Conservation (phyloP, 75 land plant genomes). For the Ceratopteris richardii region DNA sequence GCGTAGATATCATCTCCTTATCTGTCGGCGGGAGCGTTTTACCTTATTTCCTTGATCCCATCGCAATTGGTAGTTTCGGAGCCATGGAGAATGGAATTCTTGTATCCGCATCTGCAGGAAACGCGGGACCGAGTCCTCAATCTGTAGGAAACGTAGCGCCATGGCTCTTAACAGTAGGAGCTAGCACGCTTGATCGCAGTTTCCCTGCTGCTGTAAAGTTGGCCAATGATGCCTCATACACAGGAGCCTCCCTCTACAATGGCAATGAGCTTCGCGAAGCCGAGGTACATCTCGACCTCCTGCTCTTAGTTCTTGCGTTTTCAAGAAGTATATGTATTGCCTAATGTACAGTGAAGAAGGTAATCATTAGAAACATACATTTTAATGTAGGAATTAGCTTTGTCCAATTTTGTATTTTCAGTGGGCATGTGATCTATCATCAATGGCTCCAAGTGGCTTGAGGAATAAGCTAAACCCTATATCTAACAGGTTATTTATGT, state of each 20-base stretch:
- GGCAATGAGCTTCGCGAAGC: slow-evolving; percentile 17
- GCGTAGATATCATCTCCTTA: slow-evolving; percentile 42
- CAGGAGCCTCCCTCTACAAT: slow-evolving; percentile 29
- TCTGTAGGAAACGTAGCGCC: slow-evolving; percentile 35
- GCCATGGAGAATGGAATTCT: slow-evolving; percentile 35
- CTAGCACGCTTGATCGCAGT: slow-evolving; percentile 44
- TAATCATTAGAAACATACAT: no score
- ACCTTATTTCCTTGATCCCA: slow-evolving; percentile 26
- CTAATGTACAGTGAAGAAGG: no score
- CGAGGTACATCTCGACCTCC: no score
- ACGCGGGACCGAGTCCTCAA: slow-evolving; percentile 23
- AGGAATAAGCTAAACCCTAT: no score
- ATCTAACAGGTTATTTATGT: no score
- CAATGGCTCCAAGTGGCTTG: no score
- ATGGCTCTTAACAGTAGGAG: slow-evolving; percentile 40
- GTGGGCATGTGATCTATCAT: no score
- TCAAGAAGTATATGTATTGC: no score
- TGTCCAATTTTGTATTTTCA: no score
- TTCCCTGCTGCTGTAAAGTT: slow-evolving; percentile 59
- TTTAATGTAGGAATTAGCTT: no score
- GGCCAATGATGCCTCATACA: slow-evolving; percentile 33
- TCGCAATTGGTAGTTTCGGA: slow-evolving; percentile 38
- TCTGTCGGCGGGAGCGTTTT: slow-evolving; percentile 33
- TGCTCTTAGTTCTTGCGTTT: no score
- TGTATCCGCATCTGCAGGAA: slow-evolving; percentile 35